Evolutionary conservation across 805 yeast species (phyloP), one percentile per base, ranked within the genome.

Genomic region (Kregervanrija fluxuum): DNA sequence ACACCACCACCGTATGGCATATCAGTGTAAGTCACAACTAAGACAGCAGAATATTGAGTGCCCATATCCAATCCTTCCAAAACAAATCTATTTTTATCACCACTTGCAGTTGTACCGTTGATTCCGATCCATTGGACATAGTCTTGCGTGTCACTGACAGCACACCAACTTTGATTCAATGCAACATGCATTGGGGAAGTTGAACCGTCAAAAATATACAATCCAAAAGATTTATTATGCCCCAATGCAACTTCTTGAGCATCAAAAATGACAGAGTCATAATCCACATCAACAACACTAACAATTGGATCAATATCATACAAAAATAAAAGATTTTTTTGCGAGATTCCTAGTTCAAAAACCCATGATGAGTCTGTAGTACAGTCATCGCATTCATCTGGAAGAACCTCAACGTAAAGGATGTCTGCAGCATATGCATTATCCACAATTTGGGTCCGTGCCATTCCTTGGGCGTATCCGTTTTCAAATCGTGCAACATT

Each of bases 341-440:
- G 80, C 2, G 87, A 79, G 2, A 78, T 74, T 3, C 87, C 90
- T 32, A 88, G 60, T 56, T 80, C 77, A 55, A 81, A 85, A 8
- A 68, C 50, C 90, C 90, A 83, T 5, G 47, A 45, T 11, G 48
- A 49, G 15, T 46, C 41, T 3, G 41, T 17, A 5, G 41, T 30
- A 48, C 65, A 60, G 5, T 17, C 14, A 0, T 41, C 38, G 42
- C 64, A 55, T 1, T 46, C 47, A n/a, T 51, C 57, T 2, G 66
- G 53, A 2, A 36, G 40, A 3, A 65, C 53, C 0, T 54, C 48
- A 12, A 61, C 42, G 32, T 59, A 59, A 11, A 52, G 38, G 6
- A 35, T 33, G 33, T 51, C 47, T 8, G 43, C 43, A 3, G 35
- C 42, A 5, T 48, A 51, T n/a, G 44, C 42, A 12, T 45, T 41